Evolutionary conservation across 2,329 filamentous ascomycete species (phyloP).

Genomic region (Trichoderma atrobrunneum): DNA sequence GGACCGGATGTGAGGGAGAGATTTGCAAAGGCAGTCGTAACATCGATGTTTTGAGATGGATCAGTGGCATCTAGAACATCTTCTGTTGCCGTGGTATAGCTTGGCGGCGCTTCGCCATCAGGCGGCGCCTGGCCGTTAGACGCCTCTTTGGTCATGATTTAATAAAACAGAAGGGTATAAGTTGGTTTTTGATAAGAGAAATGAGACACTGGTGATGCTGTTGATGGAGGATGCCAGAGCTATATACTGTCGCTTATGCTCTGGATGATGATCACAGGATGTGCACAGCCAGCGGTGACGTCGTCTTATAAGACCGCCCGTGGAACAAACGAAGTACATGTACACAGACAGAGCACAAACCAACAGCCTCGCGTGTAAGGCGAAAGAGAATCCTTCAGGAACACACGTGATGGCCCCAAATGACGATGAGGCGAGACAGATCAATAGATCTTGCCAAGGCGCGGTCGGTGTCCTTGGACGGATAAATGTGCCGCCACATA

Average conservation of each 20-base stretch:
- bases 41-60: neutral
- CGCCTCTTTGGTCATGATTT: neutral
- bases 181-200: neutral
- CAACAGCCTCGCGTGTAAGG: neutral
- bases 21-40: constrained; percentile 4
- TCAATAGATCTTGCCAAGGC: neutral
- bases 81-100: neutral
- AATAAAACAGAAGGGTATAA: neutral
- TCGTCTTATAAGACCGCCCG: neutral
- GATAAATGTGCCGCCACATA: neutral
- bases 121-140: neutral
- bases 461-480: neutral
- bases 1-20: constrained; percentile 5
- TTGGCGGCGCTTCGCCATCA: neutral
- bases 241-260: neutral
- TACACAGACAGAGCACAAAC: neutral
- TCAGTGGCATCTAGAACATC: neutral
- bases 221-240: neutral
- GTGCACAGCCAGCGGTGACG: neutral
- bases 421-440: neutral
- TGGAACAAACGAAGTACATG: neutral
- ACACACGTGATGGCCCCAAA: neutral
- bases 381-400: neutral
- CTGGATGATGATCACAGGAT: neutral
- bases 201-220: neutral